A percentile compares a stretch with the other conserved stretches of the same genome.
These are phyloP conservation scores for Dillenia turbinata DNA, from an alignment of 164 flowering plant genomes.

Conservation along the genomic window DNA sequence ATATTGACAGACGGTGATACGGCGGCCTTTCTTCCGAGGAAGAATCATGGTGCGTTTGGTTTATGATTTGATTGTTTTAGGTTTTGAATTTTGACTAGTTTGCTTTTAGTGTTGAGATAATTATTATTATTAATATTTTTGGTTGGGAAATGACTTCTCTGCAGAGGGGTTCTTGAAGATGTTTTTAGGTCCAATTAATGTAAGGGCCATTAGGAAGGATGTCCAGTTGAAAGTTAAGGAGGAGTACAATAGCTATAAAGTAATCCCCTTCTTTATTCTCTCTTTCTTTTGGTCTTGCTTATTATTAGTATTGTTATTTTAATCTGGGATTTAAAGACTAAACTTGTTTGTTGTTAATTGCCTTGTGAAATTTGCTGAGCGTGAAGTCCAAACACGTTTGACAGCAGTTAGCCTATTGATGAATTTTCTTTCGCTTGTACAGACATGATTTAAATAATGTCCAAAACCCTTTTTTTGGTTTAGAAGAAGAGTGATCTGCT, in stretches of 20 bases:
- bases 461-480: too few species aligned
- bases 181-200: slow-evolving; percentile 94
- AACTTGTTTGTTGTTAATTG: too few species aligned
- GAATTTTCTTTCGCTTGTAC: too few species aligned
- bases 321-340: not conserved
- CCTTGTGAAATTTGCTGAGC: too few species aligned
- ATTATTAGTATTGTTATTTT: not conserved
- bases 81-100: too few species aligned
- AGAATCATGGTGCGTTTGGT: slow-evolving; percentile 32
- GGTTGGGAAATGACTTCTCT: not conserved
- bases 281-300: not conserved
- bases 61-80: not conserved
- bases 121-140: too few species aligned
- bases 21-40: slow-evolving; percentile 44
- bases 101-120: too few species aligned
- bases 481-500: too few species aligned
- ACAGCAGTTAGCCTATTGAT: too few species aligned
- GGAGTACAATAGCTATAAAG: slow-evolving; percentile 90
- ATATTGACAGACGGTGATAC: slow-evolving; percentile 40
- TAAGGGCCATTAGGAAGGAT: slow-evolving; percentile 80
- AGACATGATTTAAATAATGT: too few species aligned
- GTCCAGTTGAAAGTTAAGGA: slow-evolving; percentile 89
- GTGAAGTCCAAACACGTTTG: too few species aligned
- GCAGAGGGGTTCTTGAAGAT: slow-evolving; percentile 73
- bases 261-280: slow-evolving; percentile 18